A percentile compares a stretch with the other conserved stretches of the same genome.
phyloP scores from a whole-genome alignment of 2,329 filamentous ascomycete species.

The Fusarium gaditjirri region DNA sequence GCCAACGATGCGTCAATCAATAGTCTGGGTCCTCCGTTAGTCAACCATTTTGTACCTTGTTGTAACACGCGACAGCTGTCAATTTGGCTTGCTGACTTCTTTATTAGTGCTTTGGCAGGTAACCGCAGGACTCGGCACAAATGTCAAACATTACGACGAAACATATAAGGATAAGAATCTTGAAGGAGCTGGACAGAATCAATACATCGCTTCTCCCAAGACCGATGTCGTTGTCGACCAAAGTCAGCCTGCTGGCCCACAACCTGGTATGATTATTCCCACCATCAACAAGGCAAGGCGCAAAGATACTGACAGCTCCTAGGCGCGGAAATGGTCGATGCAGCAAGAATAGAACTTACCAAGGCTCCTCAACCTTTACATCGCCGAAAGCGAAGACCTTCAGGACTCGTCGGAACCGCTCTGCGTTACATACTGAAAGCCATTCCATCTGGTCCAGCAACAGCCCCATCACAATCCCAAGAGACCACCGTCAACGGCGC shows the following conservation, averaged over 20 bases:
- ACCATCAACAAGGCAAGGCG: neutral
- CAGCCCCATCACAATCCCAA: conserved; percentile 55
- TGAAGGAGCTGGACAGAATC: conserved; percentile 43
- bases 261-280: conserved; percentile 51
- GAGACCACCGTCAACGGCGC: conserved; percentile 53
- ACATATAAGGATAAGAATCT: conserved; percentile 45
- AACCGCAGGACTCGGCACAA: conserved; percentile 50
- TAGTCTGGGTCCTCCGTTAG: conserved; percentile 56
- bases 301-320: conserved; percentile 26
- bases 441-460: conserved; percentile 61
- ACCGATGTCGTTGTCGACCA: conserved; percentile 47
- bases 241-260: conserved; percentile 42
- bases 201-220: conserved; percentile 48
- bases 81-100: conserved; percentile 39
- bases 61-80: conserved; percentile 37
- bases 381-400: conserved; percentile 56
- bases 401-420: conserved; percentile 56
- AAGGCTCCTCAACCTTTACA: conserved; percentile 60
- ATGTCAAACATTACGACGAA: conserved; percentile 53
- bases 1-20: conserved; percentile 54
- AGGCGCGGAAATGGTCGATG: conserved; percentile 65
- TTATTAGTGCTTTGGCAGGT: conserved; percentile 60
- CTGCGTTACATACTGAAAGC: conserved; percentile 59
- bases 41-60: neutral
- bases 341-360: conserved; percentile 61